Evolutionary conservation across 768 basidiomycete genomes (phyloP).

Genomic region (Hericium alpestre): DNA sequence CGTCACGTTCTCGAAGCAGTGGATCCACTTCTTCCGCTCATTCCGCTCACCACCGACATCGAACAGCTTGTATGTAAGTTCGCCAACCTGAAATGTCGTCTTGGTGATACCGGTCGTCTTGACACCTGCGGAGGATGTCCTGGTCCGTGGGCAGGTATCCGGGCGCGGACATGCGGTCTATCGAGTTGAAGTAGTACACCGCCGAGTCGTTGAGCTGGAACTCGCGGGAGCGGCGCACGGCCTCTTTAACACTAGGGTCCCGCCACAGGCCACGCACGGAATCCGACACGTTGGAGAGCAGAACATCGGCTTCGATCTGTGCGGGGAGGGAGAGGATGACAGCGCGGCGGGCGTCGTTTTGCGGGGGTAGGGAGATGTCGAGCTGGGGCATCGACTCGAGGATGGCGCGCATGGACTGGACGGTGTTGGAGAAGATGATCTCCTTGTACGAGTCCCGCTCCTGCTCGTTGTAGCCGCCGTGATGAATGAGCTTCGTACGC

Average conservation of each 20-base stretch:
- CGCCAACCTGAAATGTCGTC: constrained; percentile 91
- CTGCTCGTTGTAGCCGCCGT: constrained; percentile 77
- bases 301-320: constrained; percentile 69
- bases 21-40: constrained; percentile 92
- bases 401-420: constrained; percentile 93
- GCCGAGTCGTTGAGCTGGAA: constrained; percentile 97
- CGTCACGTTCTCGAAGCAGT: constrained; percentile 91
- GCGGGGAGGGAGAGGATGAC: constrained; percentile 62
- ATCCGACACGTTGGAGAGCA: constrained; percentile 67
- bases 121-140: constrained; percentile 90
- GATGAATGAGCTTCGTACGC: constrained; percentile 96
- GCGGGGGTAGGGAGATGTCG: constrained; percentile 58
- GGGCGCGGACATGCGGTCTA: constrained; percentile 70
- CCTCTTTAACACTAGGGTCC: constrained; percentile 68
- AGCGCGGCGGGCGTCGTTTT: constrained; percentile 56
- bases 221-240: constrained; percentile 77
- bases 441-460: constrained; percentile 92
- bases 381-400: constrained; percentile 88
- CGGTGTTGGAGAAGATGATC: constrained; percentile 88
- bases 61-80: constrained; percentile 86
- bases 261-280: constrained; percentile 76
- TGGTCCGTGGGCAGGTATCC: constrained; percentile 88
- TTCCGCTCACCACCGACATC: constrained; percentile 86
- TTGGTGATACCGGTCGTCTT: constrained; percentile 98
- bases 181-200: constrained; percentile 89